Evolutionary conservation across 768 basidiomycete species (phyloP), one percentile per base, ranked within the genome.

Genomic region (Erythrobasidium yunnanense): DNA sequence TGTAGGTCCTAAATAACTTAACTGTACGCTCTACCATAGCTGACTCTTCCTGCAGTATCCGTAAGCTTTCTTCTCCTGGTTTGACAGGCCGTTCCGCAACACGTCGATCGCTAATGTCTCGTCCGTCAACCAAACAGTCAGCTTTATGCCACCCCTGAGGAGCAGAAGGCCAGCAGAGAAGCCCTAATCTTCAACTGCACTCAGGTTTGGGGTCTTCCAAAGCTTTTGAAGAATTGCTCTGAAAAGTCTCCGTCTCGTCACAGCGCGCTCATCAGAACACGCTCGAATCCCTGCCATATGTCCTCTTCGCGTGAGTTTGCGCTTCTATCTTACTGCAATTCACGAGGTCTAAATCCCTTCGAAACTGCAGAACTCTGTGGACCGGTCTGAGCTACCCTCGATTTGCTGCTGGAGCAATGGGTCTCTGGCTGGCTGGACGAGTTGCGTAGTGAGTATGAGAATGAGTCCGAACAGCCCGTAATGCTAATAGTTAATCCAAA

Each of bases 181-280:
- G 60, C 46, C 23, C 38, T 63, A 30, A 63, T 63, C 49, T 63
- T 7, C 49, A 63, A 63, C 60, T 63, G 60, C 60, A 63, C 47
- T 50, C 47, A 49, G 38, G 18, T 29, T 25, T n/a, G 38, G n/a
- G n/a, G 11, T n/a, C n/a, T n/a, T n/a, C n/a, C n/a, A n/a, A n/a
- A n/a, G n/a, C n/a, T n/a, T n/a, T n/a, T n/a, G n/a, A n/a, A n/a
- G n/a, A n/a, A n/a, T n/a, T n/a, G n/a, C n/a, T n/a, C n/a, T n/a
- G n/a, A n/a, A n/a, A 42, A 8, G 33, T 23, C 4, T 3, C 20
- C 5, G 20, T 20, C 30, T 23, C 33, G 17, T 13, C 42, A 27
- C 46, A 46, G 42, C 45, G 60, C 11, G 49, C 47, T n/a, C 60
- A 63, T 51, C 25, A 25, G 18, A 63, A 63, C 49, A 63, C 60